Conservation (phyloP, 305 asterid species). For the Rubia peregrina region DNA sequence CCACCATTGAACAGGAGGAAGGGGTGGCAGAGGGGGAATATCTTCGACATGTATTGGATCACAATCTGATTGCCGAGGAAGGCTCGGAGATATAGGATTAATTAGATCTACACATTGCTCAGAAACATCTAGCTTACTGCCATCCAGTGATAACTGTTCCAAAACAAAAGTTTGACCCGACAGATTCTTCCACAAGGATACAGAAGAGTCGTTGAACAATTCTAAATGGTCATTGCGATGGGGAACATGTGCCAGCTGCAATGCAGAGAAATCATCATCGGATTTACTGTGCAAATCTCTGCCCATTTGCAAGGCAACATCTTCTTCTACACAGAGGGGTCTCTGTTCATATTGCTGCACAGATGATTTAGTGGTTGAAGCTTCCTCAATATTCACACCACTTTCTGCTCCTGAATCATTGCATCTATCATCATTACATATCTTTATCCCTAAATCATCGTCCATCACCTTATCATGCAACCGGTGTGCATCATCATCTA, state of each 20-base stretch:
- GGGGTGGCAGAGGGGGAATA: constrained; percentile 92
- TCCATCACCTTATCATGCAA: constrained; percentile 18
- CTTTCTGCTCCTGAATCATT: constrained; percentile 27
- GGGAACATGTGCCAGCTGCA: constrained; percentile 24
- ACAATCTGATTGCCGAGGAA: constrained; percentile 29
- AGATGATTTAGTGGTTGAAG: constrained; percentile 25
- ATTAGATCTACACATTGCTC: constrained; percentile 26
- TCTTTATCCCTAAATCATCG: constrained; percentile 21
- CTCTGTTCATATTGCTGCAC: constrained; percentile 33
- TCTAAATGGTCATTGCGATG: constrained; percentile 31
- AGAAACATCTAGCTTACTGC: constrained; percentile 20
- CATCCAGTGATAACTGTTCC: constrained; percentile 29
- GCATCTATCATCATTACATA: constrained; percentile 24
- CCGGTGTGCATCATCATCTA: constrained; percentile 31
- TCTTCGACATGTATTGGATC: constrained; percentile 43
- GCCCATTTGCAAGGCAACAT: constrained; percentile 11
- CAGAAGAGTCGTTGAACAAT: constrained; percentile 17
- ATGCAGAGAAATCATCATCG: constrained; percentile 24
- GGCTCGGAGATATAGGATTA: constrained; percentile 30
- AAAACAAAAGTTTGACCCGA: constrained; percentile 26
- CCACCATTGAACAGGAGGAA: constrained; percentile 97
- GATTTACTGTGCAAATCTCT: constrained; percentile 19
- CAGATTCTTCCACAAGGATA: constrained; percentile 20
- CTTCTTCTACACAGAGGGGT: constrained; percentile 21
- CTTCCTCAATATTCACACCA: constrained; percentile 16